Evolutionary conservation across 176 grass and related monocot genomes (phyloP).

Genomic region (Oryza longistaminata): DNA sequence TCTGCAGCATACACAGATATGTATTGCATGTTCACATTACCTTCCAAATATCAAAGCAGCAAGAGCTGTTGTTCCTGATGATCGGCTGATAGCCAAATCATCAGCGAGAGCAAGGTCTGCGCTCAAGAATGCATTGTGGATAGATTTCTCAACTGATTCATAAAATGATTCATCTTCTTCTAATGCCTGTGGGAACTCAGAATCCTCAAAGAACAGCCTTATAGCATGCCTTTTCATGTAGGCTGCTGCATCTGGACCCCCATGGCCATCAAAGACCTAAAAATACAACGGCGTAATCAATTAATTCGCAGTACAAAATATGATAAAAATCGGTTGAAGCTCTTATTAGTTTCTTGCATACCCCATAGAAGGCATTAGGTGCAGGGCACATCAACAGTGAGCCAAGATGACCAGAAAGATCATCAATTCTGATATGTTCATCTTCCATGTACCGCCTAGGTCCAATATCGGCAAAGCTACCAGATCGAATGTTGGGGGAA

Average conservation of each 20-base stretch:
- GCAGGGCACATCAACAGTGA: slow-evolving; percentile 54
- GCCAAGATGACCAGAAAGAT: slow-evolving; percentile 72
- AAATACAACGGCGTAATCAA: background rate
- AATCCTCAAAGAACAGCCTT: slow-evolving; percentile 72
- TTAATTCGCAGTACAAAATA: slow-evolving; percentile 24
- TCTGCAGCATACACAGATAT: background rate
- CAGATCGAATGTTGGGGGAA: slow-evolving; percentile 69
- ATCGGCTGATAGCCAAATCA: slow-evolving; percentile 60
- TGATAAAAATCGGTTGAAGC: background rate
- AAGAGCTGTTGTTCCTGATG: slow-evolving; percentile 83
- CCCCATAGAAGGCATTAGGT: slow-evolving; percentile 89
- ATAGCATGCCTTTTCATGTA: slow-evolving; percentile 83
- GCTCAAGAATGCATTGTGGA: slow-evolving; percentile 60
- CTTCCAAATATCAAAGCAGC: slow-evolving; percentile 74
- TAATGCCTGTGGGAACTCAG: slow-evolving; percentile 55
- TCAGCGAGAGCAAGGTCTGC: slow-evolving; percentile 71
- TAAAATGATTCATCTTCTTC: slow-evolving; percentile 52
- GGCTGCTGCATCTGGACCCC: slow-evolving; percentile 76
- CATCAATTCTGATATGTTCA: slow-evolving; percentile 83
- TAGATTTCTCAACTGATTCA: slow-evolving; percentile 52
- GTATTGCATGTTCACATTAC: slow-evolving; percentile 27
- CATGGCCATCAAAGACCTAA: slow-evolving; percentile 96
- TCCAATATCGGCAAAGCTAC: slow-evolving; percentile 86
- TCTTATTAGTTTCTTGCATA: slow-evolving; percentile 12
- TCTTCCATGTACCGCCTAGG: slow-evolving; percentile 85